Base-by-base conservation (phyloP, 768 basidiomycete genomes). In the Gymnopilus dilepis region DNA sequence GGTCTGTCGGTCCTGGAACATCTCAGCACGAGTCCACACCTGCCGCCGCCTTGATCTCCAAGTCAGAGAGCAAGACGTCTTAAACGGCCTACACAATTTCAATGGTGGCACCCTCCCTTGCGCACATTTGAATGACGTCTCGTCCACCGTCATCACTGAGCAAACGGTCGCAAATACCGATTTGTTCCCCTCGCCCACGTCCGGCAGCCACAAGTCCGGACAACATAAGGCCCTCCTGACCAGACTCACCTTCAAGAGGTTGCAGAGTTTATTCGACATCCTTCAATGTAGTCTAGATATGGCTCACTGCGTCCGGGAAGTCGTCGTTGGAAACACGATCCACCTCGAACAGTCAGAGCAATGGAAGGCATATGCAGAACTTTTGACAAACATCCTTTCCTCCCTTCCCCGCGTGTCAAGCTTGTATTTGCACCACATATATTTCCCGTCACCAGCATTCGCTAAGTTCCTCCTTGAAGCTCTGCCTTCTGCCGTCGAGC, bases 1-100 rank as follows among this genome's bases (percentile, higher is more conserved):
- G 22, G 65, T 69, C 17, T 59, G 62, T 42, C 63, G 65, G 17
- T 61, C 63, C 30, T 73, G 70, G 70, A 61, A 67, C 45, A 45
- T 61, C 17, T 62, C 70, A 5, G 62, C 65, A 28, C 70, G 69
- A 0, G 56, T 59, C 1, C 70, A 72, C 50, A 57, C 72, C 43
- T 73, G 69, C 57, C 54, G 64, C 15, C 43, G 59, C 1, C 65
- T 73, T 33, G 63, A 64, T 22, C 56, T 72, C 52, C 52, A 40
- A 28, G 30, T 31, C 17, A 28, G 31, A 26, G 26, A 50, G 7
- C 28, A 9, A 6, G 47, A 50, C 3, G 26, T 50, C 0, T 15
- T 28, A 28, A 28, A 9, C 15, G 3, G 5, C 34, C 34, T 8
- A 9, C 34, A 9, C 34, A 37, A 9, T 9, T 9, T 15, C 34